Evolutionary conservation across 2,329 filamentous ascomycete genomes (phyloP), one percentile per base, ranked within the genome.

Genomic region (Aureobasidium namibiae): DNA sequence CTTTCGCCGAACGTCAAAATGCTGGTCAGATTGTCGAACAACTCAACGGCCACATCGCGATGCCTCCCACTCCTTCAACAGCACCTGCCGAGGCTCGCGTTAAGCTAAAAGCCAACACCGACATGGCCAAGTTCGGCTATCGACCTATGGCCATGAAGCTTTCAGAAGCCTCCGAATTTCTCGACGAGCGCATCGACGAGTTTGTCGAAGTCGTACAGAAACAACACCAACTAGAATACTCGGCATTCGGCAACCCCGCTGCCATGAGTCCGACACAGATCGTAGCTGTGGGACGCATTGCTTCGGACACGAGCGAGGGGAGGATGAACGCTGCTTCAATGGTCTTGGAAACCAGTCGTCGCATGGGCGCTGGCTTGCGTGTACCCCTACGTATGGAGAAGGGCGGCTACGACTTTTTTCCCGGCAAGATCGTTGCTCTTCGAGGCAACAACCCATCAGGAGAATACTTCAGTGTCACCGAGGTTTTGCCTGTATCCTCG

Each of bases 101-200:
- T 70, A 92, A 89, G 69, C 80, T 96, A 21, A 92, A 87, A 6
- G 89, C 90, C 2, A 89, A 89, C 61, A 92, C 90, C 1, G 92
- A 97, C 70, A 82, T 90, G 68, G 91, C 92, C 71, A 96, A 96
- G 71, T 87, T 96, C 65, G 84, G 80, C 1, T 99, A 97, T 74
- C 94, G 92, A 69, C 89, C 91, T 1, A 86, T 97, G 79, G 88
- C 90, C 2, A 96, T 97, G 91, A 95, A 96, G 68, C 80, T 94
- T 7, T 92, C 90, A 5, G 92, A 96, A 70, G 86, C 90, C 0
- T 95, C 92, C 4, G 92, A 96, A 72, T 89, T 96, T 45, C 81
- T 97, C 8, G 94, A 99, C 73, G 92, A 97, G 73, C 82, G 91
- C 66, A 96, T 99, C 76, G 91, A 97, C 67, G 90, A 92, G 63